Evolutionary conservation across 176 grass and related monocot species (phyloP).

Genomic region (Bolboschoenus planiculmis): DNA sequence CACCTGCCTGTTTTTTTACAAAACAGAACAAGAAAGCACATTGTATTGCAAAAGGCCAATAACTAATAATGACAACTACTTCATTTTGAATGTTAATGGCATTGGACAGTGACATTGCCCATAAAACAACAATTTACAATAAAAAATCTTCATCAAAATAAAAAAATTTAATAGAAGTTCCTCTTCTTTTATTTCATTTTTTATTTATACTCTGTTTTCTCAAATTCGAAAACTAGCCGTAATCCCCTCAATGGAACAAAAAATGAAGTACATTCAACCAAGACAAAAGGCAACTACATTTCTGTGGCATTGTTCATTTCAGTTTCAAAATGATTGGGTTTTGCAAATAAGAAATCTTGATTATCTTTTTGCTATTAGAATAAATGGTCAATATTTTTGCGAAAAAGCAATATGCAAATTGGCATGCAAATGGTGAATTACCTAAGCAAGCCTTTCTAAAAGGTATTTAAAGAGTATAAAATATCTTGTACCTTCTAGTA

Average conservation of each 20-base stretch:
- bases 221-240: neutral
- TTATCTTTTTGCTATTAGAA: neutral
- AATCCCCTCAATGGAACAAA: neutral
- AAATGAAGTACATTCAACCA: neutral
- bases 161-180: neutral
- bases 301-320: neutral
- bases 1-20: neutral
- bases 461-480: neutral
- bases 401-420: neutral
- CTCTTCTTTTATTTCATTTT: neutral
- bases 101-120: neutral
- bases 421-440: conserved; percentile 3
- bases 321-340: neutral
- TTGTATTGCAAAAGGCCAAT: too few species aligned
- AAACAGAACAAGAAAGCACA: too few species aligned
- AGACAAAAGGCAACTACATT: neutral
- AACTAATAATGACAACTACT: too few species aligned
- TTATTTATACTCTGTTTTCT: neutral
- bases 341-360: conserved; percentile 1
- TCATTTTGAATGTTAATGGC: too few species aligned
- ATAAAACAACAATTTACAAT: neutral
- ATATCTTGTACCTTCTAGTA: conserved; percentile 55
- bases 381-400: neutral
- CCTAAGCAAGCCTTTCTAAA: neutral
- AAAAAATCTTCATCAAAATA: neutral